phyloP scores from a whole-genome alignment of 495 filamentous ascomycete species.

The Zalerion maritima region DNA sequence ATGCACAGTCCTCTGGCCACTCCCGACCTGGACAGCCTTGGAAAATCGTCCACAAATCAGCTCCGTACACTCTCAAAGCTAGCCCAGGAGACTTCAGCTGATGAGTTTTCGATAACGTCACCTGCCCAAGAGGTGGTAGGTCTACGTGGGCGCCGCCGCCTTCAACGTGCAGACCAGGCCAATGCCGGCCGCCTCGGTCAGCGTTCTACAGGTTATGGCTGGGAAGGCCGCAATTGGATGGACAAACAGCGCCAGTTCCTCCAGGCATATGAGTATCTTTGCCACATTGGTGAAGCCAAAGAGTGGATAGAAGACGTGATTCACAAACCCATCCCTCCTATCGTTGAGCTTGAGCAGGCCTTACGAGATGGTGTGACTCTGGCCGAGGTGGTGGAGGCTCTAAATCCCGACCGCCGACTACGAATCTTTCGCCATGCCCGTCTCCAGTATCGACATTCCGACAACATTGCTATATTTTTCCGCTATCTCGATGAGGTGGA shows the following conservation, averaged over 20 bases:
- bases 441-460: slow-evolving; percentile 89
- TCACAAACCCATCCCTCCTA: slow-evolving; percentile 74
- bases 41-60: slow-evolving; percentile 75
- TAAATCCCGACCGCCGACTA: slow-evolving; percentile 57
- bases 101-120: slow-evolving; percentile 64
- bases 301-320: slow-evolving; percentile 98
- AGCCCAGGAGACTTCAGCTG: slow-evolving; percentile 55
- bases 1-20: slow-evolving; percentile 32
- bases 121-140: slow-evolving; percentile 73
- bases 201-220: slow-evolving; percentile 43
- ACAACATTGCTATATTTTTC: slow-evolving; percentile 94
- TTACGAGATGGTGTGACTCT: slow-evolving; percentile 87
- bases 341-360: slow-evolving; percentile 91
- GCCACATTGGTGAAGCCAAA: slow-evolving; percentile 97
- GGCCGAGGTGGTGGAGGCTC: slow-evolving; percentile 86
- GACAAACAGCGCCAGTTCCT: slow-evolving; percentile 93
- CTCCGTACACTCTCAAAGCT: slow-evolving; percentile 79
- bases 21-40: slow-evolving; percentile 63
- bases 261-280: slow-evolving; percentile 97
- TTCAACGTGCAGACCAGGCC: slow-evolving; percentile 56
- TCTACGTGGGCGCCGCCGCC: slow-evolving; percentile 62
- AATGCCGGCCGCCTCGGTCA: slow-evolving; percentile 30
- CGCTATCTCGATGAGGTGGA: slow-evolving; percentile 85
- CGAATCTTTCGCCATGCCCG: slow-evolving; percentile 74
- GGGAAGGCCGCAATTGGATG: slow-evolving; percentile 93